These are phyloP conservation scores for Neurospora sp. DNA, from an alignment of 2,329 filamentous ascomycete species.

Conservation along the genomic window DNA sequence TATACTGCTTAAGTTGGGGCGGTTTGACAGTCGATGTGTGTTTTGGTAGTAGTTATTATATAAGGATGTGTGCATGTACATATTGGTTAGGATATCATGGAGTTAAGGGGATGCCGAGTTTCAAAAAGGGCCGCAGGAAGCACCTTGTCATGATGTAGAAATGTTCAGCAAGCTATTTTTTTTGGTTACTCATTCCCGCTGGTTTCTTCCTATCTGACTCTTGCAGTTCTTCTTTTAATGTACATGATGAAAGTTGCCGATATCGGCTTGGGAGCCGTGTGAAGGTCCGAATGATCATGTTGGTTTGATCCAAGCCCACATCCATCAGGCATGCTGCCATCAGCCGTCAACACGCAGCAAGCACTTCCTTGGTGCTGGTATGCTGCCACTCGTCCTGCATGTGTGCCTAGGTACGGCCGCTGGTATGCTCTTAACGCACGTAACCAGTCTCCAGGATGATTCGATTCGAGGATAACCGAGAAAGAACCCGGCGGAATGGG, in stretches of 20 bases:
- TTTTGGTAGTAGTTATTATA: constrained; percentile 3
- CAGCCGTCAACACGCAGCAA: neutral
- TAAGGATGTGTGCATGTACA: constrained; percentile 1
- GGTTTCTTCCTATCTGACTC: neutral
- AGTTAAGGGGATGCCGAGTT: neutral
- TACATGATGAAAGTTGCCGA: neutral
- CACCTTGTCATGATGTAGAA: neutral
- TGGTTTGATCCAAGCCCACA: neutral
- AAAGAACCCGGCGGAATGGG: neutral
- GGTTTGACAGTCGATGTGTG: constrained; percentile 3
- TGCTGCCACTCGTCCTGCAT: neutral
- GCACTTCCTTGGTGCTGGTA: neutral
- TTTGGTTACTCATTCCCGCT: neutral
- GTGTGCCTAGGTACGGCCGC: neutral
- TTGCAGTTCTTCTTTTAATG: neutral
- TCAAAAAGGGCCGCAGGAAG: neutral
- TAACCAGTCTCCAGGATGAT: neutral
- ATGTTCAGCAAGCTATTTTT: neutral
- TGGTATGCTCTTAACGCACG: neutral
- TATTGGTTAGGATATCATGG: neutral
- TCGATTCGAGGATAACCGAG: neutral
- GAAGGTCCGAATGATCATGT: neutral
- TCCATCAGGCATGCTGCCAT: constrained; percentile 4
- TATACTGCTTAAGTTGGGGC: constrained; percentile 34
- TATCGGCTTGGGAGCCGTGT: neutral